Evolutionary conservation across 805 yeast genomes (phyloP).

Genomic region (Yarrowia divulgata): DNA sequence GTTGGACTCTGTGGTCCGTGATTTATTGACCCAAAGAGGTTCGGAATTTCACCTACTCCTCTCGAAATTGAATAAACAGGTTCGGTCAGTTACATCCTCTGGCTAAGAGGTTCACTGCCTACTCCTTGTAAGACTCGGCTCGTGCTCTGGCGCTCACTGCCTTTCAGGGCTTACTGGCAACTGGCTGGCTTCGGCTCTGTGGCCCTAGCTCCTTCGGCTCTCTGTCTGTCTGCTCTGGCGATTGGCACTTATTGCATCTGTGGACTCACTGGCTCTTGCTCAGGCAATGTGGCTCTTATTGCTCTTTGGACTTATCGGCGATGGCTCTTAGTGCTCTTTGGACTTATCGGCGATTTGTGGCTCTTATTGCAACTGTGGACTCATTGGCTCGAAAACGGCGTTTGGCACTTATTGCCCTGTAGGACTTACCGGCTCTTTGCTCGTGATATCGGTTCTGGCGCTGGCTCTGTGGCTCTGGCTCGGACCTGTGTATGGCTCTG

Average conservation of each 20-base stretch:
- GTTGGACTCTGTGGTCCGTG: constrained; percentile 8
- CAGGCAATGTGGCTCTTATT: background rate
- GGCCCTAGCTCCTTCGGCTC: constrained; percentile 2
- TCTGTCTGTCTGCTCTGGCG: background rate
- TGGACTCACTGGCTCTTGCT: background rate
- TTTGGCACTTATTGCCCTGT: background rate
- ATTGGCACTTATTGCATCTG: background rate
- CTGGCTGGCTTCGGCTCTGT: background rate
- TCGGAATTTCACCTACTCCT: constrained; percentile 22
- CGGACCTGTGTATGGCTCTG: background rate
- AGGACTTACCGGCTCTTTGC: no score
- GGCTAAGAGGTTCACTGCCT: constrained; percentile 9
- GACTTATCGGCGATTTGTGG: background rate
- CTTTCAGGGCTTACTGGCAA: background rate
- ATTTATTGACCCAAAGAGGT: constrained; percentile 10
- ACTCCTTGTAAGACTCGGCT: background rate
- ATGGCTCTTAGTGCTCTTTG: constrained; percentile 3
- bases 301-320: constrained; percentile 9
- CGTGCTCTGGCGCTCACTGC: constrained; percentile 14
- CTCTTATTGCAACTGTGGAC: constrained; percentile 9
- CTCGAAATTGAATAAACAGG: constrained; percentile 12
- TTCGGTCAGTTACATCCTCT: constrained; percentile 14
- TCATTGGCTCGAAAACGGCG: background rate
- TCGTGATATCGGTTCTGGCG: no score
- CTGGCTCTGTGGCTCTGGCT: no score